Base-by-base conservation (phyloP, 352 stramenopile species). In the Phytopythium kandeliae region DNA sequence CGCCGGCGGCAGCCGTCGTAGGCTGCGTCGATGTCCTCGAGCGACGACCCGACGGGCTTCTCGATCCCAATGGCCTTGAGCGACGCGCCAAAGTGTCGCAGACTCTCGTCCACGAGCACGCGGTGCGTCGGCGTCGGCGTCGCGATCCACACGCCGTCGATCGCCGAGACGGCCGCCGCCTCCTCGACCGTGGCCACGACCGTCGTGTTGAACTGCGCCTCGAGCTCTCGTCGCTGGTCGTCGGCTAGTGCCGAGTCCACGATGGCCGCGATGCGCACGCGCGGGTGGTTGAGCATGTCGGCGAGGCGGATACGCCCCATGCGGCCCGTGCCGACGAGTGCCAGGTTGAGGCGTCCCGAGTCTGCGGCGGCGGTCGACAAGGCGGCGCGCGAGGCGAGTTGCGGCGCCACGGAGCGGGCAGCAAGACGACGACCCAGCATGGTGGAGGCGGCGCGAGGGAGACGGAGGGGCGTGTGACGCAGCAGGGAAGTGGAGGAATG, bases 281-380 rank as follows among this genome's bases (percentile, higher is more conserved):
- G 63, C 22, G 76, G 67, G 43, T 85, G 60, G 11, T 62, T 63
- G 49, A 85, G 72, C 47, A 92, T 71, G 3, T 71, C 74, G 1
- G 63, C 41, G 34, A 89, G 64, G 16, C 81, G 81, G 63, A 92
- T 86, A 47, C 73, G 66, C 0, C 81, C 81, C 81, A 92, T 92
- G 62, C 81, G 78, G 13, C 81, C 81, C 0, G 78, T 76, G 52
- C 81, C 81, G 21, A 92, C 67, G 31, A 92, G 71, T 6, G 74
- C 80, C 40, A 92, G 54, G 19, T 77, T 80, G 16, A 84, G 41
- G 11, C 58, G 65, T 25, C n/a, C 51, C 24, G 17, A n/a, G 37
- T 33, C 21, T 8, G 15, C 35, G 4, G 48, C 43, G 1, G 4
- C 13, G 8, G 58, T 54, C 28, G 56, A 21, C 37, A 9, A 24